A percentile compares a stretch with the other conserved stretches of the same genome.
These are phyloP conservation scores for Solanum chilense DNA, from an alignment of 257 asterid genomes.

Conservation along the genomic window DNA sequence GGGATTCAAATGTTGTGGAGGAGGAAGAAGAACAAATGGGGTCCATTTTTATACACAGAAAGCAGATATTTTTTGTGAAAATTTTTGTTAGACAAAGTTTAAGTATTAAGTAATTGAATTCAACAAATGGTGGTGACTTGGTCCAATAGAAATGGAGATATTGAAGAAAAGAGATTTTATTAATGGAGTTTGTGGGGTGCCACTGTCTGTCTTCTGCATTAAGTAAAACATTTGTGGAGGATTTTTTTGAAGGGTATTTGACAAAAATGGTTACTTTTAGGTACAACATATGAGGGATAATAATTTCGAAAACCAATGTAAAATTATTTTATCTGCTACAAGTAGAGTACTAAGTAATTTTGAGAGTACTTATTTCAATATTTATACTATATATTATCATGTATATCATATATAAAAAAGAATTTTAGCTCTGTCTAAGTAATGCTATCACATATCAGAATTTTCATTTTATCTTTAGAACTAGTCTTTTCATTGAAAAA, in stretches of 20 bases:
- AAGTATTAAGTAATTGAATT: background rate
- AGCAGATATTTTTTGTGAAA: background rate
- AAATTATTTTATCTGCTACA: no score
- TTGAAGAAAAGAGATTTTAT: background rate
- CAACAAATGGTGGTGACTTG: background rate
- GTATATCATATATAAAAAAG: no score
- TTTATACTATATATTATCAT: no score
- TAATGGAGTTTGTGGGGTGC: background rate
- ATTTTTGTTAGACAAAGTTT: background rate
- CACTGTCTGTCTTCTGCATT: conserved; percentile 12
- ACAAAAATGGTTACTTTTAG: background rate
- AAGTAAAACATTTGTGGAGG: background rate
- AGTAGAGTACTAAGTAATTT: no score
- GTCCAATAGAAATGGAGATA: background rate
- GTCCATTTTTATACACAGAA: background rate
- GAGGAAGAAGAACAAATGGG: background rate
- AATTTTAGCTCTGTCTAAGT: no score
- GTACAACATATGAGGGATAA: background rate
- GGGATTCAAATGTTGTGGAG: background rate
- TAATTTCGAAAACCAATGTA: no score
- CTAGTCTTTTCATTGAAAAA: no score
- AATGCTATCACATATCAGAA: rapidly evolving
- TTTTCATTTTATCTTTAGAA: no score
- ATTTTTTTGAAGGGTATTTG: background rate
- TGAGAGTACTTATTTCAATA: background rate